Evolutionary conservation across 805 yeast species (phyloP).

Genomic region (Metschnikowia rubicola): DNA sequence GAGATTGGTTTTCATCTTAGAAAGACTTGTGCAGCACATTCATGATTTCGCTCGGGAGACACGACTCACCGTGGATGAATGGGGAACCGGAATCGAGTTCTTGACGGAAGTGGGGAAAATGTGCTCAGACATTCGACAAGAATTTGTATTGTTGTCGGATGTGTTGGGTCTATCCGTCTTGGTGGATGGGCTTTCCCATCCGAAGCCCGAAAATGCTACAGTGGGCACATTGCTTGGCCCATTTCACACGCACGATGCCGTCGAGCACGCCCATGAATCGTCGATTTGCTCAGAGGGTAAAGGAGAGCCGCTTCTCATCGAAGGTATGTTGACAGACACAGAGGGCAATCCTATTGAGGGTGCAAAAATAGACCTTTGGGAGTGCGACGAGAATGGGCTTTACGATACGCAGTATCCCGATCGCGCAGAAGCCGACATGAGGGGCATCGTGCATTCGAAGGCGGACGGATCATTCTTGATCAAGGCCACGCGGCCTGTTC

Average conservation of each 20-base stretch:
- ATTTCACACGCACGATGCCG: constrained; percentile 24
- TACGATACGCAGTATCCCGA: constrained; percentile 22
- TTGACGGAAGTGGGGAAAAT: constrained; percentile 20
- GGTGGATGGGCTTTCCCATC: constrained; percentile 21
- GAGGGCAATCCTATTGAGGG: constrained; percentile 18
- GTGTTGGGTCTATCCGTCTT: constrained; percentile 20
- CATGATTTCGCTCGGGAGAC: constrained; percentile 23
- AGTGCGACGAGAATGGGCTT: constrained; percentile 22
- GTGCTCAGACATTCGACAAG: constrained; percentile 21
- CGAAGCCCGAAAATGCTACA: constrained; percentile 22
- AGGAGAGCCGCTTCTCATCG: constrained; percentile 23
- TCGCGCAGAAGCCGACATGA: constrained; percentile 20
- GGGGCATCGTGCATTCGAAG: constrained; percentile 18
- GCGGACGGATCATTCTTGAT: constrained; percentile 12
- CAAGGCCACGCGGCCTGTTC: constrained; percentile 7
- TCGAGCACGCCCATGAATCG: constrained; percentile 14
- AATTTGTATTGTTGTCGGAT: constrained; percentile 20
- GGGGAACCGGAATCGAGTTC: constrained; percentile 20
- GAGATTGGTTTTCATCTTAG: constrained; percentile 6
- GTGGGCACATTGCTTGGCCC: constrained; percentile 23
- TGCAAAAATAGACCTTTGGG: constrained; percentile 21
- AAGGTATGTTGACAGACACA: constrained; percentile 17
- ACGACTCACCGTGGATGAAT: constrained; percentile 20
- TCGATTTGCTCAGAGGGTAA: constrained; percentile 18
- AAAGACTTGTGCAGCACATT: constrained; percentile 17